These are phyloP conservation scores for Candida easanensis DNA, from an alignment of 805 yeast genomes.

Conservation along the genomic window DNA sequence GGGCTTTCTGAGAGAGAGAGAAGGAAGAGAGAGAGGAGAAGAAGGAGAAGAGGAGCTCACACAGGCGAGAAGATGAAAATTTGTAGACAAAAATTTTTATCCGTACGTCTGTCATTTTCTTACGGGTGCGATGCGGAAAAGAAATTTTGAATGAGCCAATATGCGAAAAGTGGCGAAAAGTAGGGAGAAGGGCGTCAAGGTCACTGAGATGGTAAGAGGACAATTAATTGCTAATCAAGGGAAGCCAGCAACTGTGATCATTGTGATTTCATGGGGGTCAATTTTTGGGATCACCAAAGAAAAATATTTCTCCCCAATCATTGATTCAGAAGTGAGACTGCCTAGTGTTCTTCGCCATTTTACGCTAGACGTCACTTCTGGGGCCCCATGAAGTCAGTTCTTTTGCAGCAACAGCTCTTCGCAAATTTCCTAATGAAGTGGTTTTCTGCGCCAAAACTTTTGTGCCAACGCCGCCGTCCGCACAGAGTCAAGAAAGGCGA, in stretches of 20 bases:
- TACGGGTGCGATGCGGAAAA: constrained; percentile 3
- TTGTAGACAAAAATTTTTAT: constrained; percentile 12
- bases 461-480: constrained; percentile 1
- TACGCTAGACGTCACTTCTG: not conserved
- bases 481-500: not conserved
- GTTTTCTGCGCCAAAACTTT: not conserved
- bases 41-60: constrained; percentile 23
- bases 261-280: no score
- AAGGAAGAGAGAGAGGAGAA: constrained; percentile 30
- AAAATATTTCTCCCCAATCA: no score
- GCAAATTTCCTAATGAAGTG: not conserved
- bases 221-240: no score
- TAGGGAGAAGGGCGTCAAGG: not conserved
- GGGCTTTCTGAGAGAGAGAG: constrained; percentile 30
- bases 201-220: not conserved
- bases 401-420: not conserved
- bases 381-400: constrained; percentile 1
- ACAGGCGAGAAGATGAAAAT: constrained; percentile 8
- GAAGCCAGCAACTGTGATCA: no score
- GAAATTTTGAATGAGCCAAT: constrained; percentile 3
- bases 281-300: no score
- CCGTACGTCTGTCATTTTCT: not conserved
- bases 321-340: no score
- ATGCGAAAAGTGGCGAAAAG: constrained; percentile 3
- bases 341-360: not conserved